phyloP scores from a whole-genome alignment of 108 stramenopile species.

The Pelagomonas calceolata region DNA sequence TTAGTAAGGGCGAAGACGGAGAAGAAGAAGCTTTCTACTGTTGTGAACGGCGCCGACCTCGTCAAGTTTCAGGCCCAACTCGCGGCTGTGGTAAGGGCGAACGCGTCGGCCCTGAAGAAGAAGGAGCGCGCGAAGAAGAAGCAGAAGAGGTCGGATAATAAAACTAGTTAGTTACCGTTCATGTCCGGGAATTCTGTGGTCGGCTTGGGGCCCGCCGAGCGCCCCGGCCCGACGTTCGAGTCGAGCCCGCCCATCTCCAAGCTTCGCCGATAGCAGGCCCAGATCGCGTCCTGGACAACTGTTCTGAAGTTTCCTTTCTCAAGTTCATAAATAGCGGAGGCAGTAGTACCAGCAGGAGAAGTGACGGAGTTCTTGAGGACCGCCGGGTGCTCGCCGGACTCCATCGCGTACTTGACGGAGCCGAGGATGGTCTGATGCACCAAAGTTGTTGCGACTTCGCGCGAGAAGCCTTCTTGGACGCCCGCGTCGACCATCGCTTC shows the following conservation, averaged over 20 bases:
- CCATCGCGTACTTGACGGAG: slow-evolving; percentile 69
- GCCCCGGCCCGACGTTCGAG: slow-evolving; percentile 7
- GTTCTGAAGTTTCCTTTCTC: slow-evolving; percentile 81
- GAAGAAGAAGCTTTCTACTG: too few species aligned
- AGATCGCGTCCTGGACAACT: slow-evolving; percentile 56
- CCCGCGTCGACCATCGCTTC: slow-evolving; percentile 87
- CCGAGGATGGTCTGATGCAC: slow-evolving; percentile 48
- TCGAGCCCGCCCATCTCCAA: slow-evolving; percentile 56
- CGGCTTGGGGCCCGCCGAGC: not conserved
- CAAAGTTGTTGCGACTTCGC: slow-evolving; percentile 42
- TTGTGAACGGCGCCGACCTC: too few species aligned
- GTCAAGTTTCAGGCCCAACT: too few species aligned
- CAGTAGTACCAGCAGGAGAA: slow-evolving; percentile 84
- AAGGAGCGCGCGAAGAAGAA: too few species aligned
- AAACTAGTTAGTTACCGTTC: too few species aligned
- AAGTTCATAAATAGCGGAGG: slow-evolving; percentile 74
- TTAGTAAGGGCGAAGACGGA: too few species aligned
- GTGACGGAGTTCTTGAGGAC: slow-evolving; percentile 76
- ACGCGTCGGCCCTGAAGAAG: too few species aligned
- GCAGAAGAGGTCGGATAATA: too few species aligned
- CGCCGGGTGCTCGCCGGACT: slow-evolving; percentile 65
- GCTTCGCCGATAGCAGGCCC: slow-evolving; percentile 48
- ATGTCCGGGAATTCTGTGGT: too few species aligned
- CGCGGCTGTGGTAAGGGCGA: too few species aligned
- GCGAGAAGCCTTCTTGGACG: slow-evolving; percentile 43